Conservation (phyloP, 2,329 filamentous ascomycete species). For the Trichoderma asperellum region DNA sequence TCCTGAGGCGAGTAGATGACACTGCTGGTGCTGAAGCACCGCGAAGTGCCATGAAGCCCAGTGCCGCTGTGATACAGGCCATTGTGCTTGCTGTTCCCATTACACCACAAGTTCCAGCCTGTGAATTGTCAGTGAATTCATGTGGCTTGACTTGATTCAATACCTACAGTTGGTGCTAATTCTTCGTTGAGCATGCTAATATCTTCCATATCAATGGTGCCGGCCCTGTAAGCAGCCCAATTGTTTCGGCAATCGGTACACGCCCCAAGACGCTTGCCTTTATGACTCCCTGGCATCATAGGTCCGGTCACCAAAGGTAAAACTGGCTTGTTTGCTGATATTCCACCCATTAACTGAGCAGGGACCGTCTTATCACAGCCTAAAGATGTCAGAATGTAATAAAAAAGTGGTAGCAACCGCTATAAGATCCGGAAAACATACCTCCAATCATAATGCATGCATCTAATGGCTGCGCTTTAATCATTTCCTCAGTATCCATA, state of each 20-base stretch:
- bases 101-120: conserved; percentile 80
- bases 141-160: neutral
- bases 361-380: conserved; percentile 77
- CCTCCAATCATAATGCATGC: conserved; percentile 69
- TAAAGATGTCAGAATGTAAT: conserved; percentile 35
- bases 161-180: conserved; percentile 66
- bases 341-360: conserved; percentile 75
- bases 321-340: conserved; percentile 73
- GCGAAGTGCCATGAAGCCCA: conserved; percentile 74
- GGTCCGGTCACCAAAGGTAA: conserved; percentile 71
- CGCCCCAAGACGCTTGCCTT: conserved; percentile 67
- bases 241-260: conserved; percentile 77
- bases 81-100: conserved; percentile 95
- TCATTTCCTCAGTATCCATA: conserved; percentile 82
- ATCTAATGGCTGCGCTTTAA: conserved; percentile 71
- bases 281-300: conserved; percentile 73
- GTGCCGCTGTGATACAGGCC: conserved; percentile 79
- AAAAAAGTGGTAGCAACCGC: neutral
- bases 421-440: conserved; percentile 33
- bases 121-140: neutral
- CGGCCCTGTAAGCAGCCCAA: conserved; percentile 72
- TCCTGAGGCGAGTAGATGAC: conserved; percentile 76
- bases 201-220: conserved; percentile 70
- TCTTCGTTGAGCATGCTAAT: conserved; percentile 73
- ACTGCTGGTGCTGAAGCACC: conserved; percentile 80